phyloP scores from a whole-genome alignment of 495 filamentous ascomycete species.

The Trichocladium uniseriatum region DNA sequence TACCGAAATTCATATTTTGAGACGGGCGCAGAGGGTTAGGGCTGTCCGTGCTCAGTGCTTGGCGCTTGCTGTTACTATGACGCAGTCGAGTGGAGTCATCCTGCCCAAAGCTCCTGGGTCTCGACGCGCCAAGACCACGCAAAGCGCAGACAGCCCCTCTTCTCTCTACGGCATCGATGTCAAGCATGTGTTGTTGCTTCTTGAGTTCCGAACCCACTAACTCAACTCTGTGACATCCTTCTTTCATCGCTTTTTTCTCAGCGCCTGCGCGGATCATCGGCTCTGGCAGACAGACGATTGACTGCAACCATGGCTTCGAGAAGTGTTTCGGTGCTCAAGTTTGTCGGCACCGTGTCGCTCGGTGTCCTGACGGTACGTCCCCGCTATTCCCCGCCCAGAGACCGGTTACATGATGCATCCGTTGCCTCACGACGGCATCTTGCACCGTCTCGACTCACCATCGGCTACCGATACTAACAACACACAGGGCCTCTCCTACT shows the following conservation, averaged over 20 bases:
- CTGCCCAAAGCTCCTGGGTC: neutral
- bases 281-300: conserved; percentile 7
- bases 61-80: neutral
- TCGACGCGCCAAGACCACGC: conserved; percentile 1
- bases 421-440: neutral
- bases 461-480: neutral
- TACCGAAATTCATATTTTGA: neutral
- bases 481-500: conserved; percentile 71
- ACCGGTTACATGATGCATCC: neutral
- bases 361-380: conserved; percentile 72
- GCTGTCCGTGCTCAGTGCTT: neutral
- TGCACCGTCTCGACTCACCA: neutral
- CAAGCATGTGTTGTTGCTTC: neutral
- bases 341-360: conserved; percentile 78
- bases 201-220: neutral
- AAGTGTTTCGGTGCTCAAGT: conserved; percentile 69
- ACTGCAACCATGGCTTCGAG: conserved; percentile 53
- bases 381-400: conserved; percentile 2
- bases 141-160: neutral
- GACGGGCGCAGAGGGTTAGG: conserved; percentile 5
- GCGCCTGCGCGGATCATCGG: conserved; percentile 4
- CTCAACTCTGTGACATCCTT: neutral
- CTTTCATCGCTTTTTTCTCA: neutral
- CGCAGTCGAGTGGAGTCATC: neutral
- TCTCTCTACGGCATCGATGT: neutral